A percentile compares a stretch with the other conserved stretches of the same genome.
Conservation (phyloP, 228 moss, liverwort and hornwort species). For the Sphagnum magellanicum region DNA sequence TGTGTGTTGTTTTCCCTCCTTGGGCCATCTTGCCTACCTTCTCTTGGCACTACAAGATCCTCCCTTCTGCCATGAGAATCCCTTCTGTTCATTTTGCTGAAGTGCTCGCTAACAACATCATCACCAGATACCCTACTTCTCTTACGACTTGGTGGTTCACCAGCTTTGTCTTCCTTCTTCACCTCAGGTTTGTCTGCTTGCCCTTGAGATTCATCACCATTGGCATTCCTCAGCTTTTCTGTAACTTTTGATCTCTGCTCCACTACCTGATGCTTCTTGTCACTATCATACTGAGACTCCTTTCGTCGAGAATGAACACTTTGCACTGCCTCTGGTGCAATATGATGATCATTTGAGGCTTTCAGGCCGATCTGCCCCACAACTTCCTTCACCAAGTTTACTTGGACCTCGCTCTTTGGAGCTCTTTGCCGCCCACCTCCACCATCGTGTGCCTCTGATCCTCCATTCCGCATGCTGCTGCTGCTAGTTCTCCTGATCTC, state of each 20-base stretch:
- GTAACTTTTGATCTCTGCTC: not conserved
- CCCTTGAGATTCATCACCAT: not conserved
- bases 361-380: not conserved
- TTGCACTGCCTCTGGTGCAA: not conserved
- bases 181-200: not conserved
- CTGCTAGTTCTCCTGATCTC: too few relatives aligned
- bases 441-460: not conserved
- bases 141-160: not conserved
- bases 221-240: not conserved
- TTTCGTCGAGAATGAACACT: not conserved
- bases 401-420: conserved; percentile 1
- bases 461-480: not conserved
- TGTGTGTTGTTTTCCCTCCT: not conserved
- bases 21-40: not conserved
- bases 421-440: not conserved
- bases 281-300: not conserved
- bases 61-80: not conserved
- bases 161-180: not conserved
- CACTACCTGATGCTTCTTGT: not conserved
- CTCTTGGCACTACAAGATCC: not conserved
- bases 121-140: not conserved
- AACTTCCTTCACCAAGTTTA: not conserved
- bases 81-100: not conserved
- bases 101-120: not conserved
- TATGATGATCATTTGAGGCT: not conserved